A percentile compares a stretch with the other conserved stretches of the same genome.
Conservation (phyloP, 1,284 basidiomycete genomes). For the Meripilus lineatus region DNA sequence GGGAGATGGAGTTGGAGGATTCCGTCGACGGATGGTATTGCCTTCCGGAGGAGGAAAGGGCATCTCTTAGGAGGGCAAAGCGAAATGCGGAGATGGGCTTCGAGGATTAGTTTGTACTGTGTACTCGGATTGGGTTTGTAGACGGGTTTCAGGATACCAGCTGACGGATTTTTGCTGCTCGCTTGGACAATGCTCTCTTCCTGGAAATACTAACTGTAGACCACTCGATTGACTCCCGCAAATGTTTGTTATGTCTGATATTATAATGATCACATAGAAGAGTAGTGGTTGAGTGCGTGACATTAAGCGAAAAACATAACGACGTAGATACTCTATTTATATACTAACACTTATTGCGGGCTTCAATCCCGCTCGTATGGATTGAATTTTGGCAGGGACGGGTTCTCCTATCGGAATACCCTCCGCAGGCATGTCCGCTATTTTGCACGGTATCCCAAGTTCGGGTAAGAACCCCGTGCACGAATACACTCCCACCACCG, state of each 20-base stretch:
- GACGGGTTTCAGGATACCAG: too few relatives aligned
- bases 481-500: slow-evolving; percentile 1
- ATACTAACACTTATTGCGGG: background rate
- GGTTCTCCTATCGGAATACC: background rate
- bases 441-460: too few relatives aligned
- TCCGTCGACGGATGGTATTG: slow-evolving; percentile 68
- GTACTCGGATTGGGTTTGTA: background rate
- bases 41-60: slow-evolving; percentile 60
- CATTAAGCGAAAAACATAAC: too few relatives aligned
- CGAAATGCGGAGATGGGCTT: slow-evolving; percentile 56
- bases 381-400: background rate
- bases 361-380: background rate
- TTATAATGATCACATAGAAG: background rate
- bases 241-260: background rate
- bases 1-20: slow-evolving; percentile 74
- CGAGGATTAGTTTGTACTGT: slow-evolving; percentile 19
- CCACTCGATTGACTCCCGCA: background rate
- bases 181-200: too few relatives aligned
- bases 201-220: background rate
- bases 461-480: slow-evolving; percentile 12
- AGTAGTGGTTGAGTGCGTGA: background rate
- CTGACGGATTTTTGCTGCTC: too few relatives aligned
- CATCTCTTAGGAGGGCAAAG: slow-evolving; percentile 52
- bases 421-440: too few relatives aligned
- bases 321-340: too few relatives aligned